Conservation (phyloP, 805 yeast genomes). For the Candida maesae region DNA sequence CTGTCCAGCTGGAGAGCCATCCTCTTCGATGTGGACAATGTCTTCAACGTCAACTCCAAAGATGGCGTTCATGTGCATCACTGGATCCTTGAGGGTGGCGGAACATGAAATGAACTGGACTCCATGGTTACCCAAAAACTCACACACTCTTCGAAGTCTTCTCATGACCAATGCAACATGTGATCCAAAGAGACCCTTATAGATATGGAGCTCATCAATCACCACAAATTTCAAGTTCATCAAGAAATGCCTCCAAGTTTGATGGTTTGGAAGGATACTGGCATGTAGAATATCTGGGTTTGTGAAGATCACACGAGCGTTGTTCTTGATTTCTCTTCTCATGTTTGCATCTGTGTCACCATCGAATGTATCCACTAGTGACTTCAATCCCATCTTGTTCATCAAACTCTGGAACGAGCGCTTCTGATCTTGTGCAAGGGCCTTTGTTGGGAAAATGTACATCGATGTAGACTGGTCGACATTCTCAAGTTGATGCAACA, state of each 20-base stretch:
- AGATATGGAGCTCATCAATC: slow-evolving; percentile 82
- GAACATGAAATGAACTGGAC: slow-evolving; percentile 84
- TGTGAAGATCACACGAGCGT: slow-evolving; percentile 80
- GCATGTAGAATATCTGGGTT: slow-evolving; percentile 94
- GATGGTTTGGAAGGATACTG: slow-evolving; percentile 75
- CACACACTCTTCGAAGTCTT: slow-evolving; percentile 65
- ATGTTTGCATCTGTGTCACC: slow-evolving; percentile 78
- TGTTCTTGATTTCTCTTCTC: slow-evolving; percentile 51
- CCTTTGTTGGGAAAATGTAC: slow-evolving; percentile 94
- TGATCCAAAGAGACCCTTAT: slow-evolving; percentile 88
- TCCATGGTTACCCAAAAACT: slow-evolving; percentile 45
- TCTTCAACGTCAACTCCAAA: slow-evolving; percentile 61
- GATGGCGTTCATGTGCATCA: slow-evolving; percentile 62
- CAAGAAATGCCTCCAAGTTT: slow-evolving; percentile 69
- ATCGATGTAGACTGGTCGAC: slow-evolving; percentile 57
- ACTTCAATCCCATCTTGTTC: slow-evolving; percentile 43
- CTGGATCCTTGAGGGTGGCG: slow-evolving; percentile 82
- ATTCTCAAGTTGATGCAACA: slow-evolving; percentile 44
- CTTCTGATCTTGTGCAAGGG: slow-evolving; percentile 94
- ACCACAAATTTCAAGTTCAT: slow-evolving; percentile 65
- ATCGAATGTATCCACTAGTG: slow-evolving; percentile 77
- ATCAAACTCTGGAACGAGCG: slow-evolving; percentile 65
- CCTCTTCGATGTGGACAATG: slow-evolving; percentile 59
- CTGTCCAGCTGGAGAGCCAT: slow-evolving; percentile 86
- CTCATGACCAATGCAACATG: slow-evolving; percentile 86